Base-by-base conservation (phyloP, 345 rosid genomes). In the Heritiera fomes region DNA sequence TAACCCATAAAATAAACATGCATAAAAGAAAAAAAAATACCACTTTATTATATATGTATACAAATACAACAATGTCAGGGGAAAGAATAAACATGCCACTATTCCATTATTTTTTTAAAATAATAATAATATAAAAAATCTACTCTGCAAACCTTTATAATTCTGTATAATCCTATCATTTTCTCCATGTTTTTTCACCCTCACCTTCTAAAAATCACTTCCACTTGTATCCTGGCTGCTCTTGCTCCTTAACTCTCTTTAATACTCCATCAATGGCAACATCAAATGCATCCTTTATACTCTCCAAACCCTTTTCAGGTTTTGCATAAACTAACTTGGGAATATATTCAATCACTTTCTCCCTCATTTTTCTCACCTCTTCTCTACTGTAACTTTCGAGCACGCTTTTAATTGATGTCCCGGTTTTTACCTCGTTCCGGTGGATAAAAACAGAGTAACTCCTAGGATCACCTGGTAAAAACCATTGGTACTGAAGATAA, bases 401-500 rank as follows among this genome's bases (percentile, higher is more conserved):
- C 73, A 94, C 96, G 50, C 75, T 78, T 79, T 80, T 83, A 3
- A 97, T 83, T 1, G 91, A 89, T 59, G 87, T 90, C 78, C 98
- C 98, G 73, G 90, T 93, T 80, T 87, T 90, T 32, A 97, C 93
- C 78, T 74, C 89, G 46, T 88, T 83, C 53, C 95, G 87, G 88
- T 97, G 91, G 76, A 94, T 91, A 41, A 80, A 97, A 79, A 93
- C 98, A 52, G 99, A 94, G 81, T 90, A 97, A 73, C 91, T 88
- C 34, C 32, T 81, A 74, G 90, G 87, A 65, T 91, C 92, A 0
- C 74, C 83, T 2, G 98, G 98, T n/a, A 97, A 80, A 83, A 97
- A 97, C 99, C 98, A 97, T 80, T 89, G 86, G 79, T 97, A 97
- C 83, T 94, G 98, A 70, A 81, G 87, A 73, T 97, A 97, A 1